Evolutionary conservation across 2,329 filamentous ascomycete species (phyloP), one percentile per base, ranked within the genome.

Genomic region (Xenoacremonium recifei): DNA sequence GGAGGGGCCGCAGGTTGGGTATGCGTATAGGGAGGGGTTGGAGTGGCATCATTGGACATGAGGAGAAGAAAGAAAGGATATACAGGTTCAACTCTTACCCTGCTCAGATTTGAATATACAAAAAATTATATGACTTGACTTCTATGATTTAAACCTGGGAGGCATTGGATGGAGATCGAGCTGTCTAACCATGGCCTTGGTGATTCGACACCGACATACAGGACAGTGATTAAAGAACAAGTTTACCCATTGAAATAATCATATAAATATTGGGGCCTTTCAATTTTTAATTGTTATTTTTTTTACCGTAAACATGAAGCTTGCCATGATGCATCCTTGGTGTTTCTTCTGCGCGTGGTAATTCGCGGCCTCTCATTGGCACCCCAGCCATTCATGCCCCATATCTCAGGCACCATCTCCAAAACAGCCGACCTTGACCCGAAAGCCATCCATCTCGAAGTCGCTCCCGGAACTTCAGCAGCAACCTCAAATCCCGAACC

Each of bases 1-100:
- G 3, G 80, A 84, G 56, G 80, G 80, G 0, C 73, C 75, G 3
- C 72, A 76, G 45, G 47, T 49, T 19, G 55, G 55, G 6, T 54
- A 51, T 37, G 44, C 58, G 27, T 58, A 58, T 19, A 53, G 52
- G 10, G 50, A 57, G n/a, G 55, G 55, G 6, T 11, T 58, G 0
- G 55, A 54, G 36, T 58, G 55, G 55, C 55, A 58, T 36, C 55
- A 58, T 39, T 58, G 55, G 55, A 58, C 53, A 16, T 58, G 42
- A 53, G 12, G 7, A 9, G 12, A 5, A 7, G n/a, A 15, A 9
- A 15, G 17, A 15, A 31, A 15, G n/a, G n/a, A n/a, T n/a, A n/a
- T n/a, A n/a, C n/a, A n/a, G n/a, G n/a, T n/a, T n/a, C n/a, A n/a
- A n/a, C n/a, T n/a, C n/a, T n/a, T n/a, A n/a, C n/a, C n/a, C n/a